A percentile compares a stretch with the other conserved stretches of the same genome.
Evolutionary conservation across 768 basidiomycete species (phyloP).

Genomic region (Collybia nuda): DNA sequence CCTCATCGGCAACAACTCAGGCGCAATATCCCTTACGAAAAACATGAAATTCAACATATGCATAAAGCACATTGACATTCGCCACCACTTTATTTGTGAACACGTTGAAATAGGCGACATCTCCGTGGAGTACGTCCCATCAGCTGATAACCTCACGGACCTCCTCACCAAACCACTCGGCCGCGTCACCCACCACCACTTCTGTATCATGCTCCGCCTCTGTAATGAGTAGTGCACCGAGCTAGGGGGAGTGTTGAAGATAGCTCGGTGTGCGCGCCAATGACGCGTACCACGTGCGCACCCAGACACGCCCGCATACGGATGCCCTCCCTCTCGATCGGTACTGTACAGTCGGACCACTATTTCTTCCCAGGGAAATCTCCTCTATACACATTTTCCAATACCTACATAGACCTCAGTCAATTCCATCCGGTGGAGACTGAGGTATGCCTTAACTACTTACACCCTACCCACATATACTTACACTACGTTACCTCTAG

Average conservation of each 20-base stretch:
- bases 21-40: conserved; percentile 16
- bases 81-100: conserved; percentile 11
- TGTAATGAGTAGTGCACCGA: not conserved
- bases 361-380: too few species aligned
- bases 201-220: not conserved
- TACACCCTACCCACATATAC: too few species aligned
- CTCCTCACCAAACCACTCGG: conserved; percentile 27
- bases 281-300: too few species aligned
- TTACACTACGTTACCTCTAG: too few species aligned
- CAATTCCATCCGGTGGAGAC: too few species aligned
- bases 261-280: too few species aligned
- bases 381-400: too few species aligned
- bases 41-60: conserved; percentile 17
- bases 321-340: too few species aligned
- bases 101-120: conserved; percentile 5
- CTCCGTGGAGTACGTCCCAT: conserved; percentile 11
- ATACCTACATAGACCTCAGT: too few species aligned
- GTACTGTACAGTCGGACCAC: too few species aligned
- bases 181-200: not conserved
- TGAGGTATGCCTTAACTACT: too few species aligned
- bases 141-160: conserved; percentile 25
- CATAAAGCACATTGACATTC: conserved; percentile 21
- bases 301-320: too few species aligned
- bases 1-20: conserved; percentile 12
- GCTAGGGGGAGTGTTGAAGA: conserved; percentile 3